A percentile compares a stretch with the other conserved stretches of the same genome.
These are phyloP conservation scores for Escovopsis sp. DNA, from an alignment of 2,329 filamentous ascomycete genomes.

Conservation along the genomic window DNA sequence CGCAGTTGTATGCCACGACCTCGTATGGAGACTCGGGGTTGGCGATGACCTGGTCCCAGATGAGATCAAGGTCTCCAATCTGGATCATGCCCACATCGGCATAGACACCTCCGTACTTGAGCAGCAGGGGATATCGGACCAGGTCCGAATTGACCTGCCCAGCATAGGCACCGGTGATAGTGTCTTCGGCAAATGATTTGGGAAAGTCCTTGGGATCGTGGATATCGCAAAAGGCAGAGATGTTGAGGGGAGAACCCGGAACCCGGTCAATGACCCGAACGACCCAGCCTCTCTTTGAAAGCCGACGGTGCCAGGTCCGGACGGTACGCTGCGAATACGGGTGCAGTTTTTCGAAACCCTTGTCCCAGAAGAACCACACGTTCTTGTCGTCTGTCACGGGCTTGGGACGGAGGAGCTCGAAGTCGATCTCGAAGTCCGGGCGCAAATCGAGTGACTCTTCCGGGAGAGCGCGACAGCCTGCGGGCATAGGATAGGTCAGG, in stretches of 20 bases:
- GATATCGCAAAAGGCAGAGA: constrained; percentile 33
- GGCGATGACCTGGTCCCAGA: constrained; percentile 36
- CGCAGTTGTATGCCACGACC: constrained; percentile 31
- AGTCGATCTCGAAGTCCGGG: constrained; percentile 30
- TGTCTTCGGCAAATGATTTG: constrained; percentile 32
- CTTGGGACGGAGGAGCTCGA: constrained; percentile 23
- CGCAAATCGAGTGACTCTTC: constrained; percentile 27
- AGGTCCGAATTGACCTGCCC: constrained; percentile 43
- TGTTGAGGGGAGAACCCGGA: constrained; percentile 29
- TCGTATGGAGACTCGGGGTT: constrained; percentile 31
- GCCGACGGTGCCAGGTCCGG: constrained; percentile 38
- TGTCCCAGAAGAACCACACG: constrained; percentile 45
- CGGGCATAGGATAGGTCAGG: constrained; percentile 7
- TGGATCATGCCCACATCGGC: constrained; percentile 41
- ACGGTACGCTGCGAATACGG: constrained; percentile 38
- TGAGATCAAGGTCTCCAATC: constrained; percentile 39
- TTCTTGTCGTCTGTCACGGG: constrained; percentile 33
- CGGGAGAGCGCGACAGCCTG: constrained; percentile 27
- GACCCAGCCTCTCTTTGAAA: constrained; percentile 35
- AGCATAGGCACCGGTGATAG: constrained; percentile 33
- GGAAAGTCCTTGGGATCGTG: constrained; percentile 30
- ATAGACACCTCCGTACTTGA: constrained; percentile 42
- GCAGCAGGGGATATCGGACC: constrained; percentile 40
- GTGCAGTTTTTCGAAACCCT: constrained; percentile 33
- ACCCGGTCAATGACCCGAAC: constrained; percentile 35